Conservation (phyloP, 176 grass and related monocot species). For the Oropetium thomaeum region DNA sequence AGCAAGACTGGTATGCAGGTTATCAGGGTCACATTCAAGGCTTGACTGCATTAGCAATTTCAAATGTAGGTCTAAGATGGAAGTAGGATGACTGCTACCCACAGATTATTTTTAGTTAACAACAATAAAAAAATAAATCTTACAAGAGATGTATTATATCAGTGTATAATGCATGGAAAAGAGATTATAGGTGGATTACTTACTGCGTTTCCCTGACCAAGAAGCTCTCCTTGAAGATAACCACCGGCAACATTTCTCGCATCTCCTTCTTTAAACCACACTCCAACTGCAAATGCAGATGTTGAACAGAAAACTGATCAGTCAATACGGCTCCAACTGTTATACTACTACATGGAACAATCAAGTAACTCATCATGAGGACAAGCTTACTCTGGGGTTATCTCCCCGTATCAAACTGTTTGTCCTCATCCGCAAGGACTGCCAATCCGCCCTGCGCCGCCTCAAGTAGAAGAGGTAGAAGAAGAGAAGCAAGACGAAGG, state of each 20-base stretch:
- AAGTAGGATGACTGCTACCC: background rate
- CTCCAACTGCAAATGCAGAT: slow-evolving; percentile 52
- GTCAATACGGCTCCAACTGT: background rate
- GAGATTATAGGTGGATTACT: slow-evolving; percentile 39
- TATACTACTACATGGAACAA: background rate
- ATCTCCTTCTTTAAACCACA: slow-evolving; percentile 82
- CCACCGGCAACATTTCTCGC: slow-evolving; percentile 84
- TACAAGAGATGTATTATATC: background rate
- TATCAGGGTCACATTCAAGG: background rate
- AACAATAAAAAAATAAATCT: background rate
- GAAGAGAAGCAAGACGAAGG: slow-evolving; percentile 67
- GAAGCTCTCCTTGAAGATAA: slow-evolving; percentile 94
- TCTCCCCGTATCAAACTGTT: slow-evolving; percentile 66
- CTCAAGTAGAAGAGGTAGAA: slow-evolving; percentile 93
- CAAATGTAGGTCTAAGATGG: background rate
- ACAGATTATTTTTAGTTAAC: background rate
- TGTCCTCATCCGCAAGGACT: slow-evolving; percentile 64
- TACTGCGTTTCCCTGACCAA: slow-evolving; percentile 94
- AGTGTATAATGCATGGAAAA: slow-evolving; percentile 14
- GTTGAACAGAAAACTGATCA: slow-evolving; percentile 11
- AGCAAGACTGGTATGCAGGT: background rate
- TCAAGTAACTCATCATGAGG: background rate
- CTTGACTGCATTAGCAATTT: background rate
- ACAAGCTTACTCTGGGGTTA: slow-evolving; percentile 54
- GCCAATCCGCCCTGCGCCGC: slow-evolving; percentile 80